Evolutionary conservation across 2,329 filamentous ascomycete species (phyloP).

Genomic region (Colletotrichum godetiae): DNA sequence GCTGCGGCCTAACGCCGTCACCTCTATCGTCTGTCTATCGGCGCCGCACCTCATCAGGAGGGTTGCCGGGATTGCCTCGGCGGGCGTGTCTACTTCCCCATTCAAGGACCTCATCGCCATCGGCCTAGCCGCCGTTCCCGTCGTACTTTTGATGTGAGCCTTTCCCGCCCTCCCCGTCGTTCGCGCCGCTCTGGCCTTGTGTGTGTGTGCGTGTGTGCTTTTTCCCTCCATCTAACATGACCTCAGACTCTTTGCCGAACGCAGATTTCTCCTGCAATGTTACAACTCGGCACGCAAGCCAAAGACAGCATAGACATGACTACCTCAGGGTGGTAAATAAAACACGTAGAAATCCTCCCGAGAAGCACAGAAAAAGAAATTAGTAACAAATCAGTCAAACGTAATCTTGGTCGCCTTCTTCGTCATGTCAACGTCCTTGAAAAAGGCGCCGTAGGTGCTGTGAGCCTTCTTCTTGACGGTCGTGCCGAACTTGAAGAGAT

Average conservation of each 20-base stretch:
- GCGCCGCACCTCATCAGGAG: conserved; percentile 54
- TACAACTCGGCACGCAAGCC: conserved; percentile 53
- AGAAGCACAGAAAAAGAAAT: background rate
- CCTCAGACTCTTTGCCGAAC: conserved; percentile 64
- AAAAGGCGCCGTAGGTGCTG: conserved; percentile 94
- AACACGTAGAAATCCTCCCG: background rate
- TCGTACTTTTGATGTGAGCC: conserved; percentile 70
- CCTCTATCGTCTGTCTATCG: conserved; percentile 56
- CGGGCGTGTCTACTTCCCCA: conserved; percentile 10
- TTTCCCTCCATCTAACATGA: conserved; percentile 25
- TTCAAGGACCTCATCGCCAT: conserved; percentile 58
- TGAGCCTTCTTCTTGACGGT: conserved; percentile 99
- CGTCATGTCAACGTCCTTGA: conserved; percentile 87
- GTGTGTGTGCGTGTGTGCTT: background rate
- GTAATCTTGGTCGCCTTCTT: conserved; percentile 92
- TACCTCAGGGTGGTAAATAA: background rate
- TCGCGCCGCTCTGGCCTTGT: background rate
- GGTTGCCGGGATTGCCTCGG: conserved; percentile 22
- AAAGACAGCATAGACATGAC: conserved; percentile 37
- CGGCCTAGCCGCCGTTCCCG: conserved; percentile 60
- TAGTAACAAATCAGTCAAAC: conserved; percentile 70
- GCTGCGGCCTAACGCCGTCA: conserved; percentile 56
- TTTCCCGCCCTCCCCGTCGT: conserved; percentile 13
- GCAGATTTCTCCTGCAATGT: conserved; percentile 63
- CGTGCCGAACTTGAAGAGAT: conserved; percentile 93